phyloP scores from a whole-genome alignment of 116 monocot genomes.

The Papilionanthe hybrid region DNA sequence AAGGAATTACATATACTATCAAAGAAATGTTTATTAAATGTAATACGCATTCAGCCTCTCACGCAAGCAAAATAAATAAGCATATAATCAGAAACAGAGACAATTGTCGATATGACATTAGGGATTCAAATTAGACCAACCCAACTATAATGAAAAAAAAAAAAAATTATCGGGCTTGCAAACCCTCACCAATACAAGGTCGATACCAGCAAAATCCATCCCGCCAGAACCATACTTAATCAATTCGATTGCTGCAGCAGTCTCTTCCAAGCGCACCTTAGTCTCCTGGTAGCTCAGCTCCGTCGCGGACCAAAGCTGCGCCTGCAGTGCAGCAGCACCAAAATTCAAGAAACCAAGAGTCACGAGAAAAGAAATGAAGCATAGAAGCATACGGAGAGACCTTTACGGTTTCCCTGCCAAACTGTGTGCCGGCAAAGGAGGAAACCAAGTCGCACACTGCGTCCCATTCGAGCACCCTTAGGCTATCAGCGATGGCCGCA shows the following conservation, averaged over 20 bases:
- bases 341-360: not conserved
- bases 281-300: constrained; percentile 63
- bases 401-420: constrained; percentile 59
- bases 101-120: no score
- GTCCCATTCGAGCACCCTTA: constrained; percentile 74
- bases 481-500: constrained; percentile 42
- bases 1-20: no score
- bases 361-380: not conserved
- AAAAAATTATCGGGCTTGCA: not conserved
- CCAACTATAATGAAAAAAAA: not conserved
- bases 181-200: constrained; percentile 39
- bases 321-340: constrained; percentile 17
- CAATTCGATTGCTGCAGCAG: constrained; percentile 65
- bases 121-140: not conserved
- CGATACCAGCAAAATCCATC: constrained; percentile 58
- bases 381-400: constrained; percentile 11
- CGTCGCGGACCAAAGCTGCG: constrained; percentile 32
- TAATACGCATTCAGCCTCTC: no score
- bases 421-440: constrained; percentile 62
- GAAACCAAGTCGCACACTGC: constrained; percentile 69
- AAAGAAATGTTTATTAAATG: no score
- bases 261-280: constrained; percentile 52
- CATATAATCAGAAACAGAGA: no score
- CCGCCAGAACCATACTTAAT: constrained; percentile 41
- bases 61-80: no score